Percentiles rank a stretch among this genome's conserved stretches.
Conservation (phyloP, 2,329 filamentous ascomycete genomes). For the Knufia petricola region DNA sequence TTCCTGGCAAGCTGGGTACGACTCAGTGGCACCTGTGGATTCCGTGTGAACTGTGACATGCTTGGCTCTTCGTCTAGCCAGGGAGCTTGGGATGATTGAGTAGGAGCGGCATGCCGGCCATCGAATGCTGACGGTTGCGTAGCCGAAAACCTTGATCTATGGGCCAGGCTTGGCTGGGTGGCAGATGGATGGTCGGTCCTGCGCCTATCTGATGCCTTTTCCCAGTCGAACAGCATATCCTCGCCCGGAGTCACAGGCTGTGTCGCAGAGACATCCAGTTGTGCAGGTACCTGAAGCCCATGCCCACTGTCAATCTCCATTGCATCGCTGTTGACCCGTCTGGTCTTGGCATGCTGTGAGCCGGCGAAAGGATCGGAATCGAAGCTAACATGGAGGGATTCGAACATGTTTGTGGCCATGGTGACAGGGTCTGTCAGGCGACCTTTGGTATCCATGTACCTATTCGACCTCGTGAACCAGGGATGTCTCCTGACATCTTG, state of each 20-base stretch:
- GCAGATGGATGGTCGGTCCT: constrained; percentile 39
- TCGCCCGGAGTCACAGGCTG: constrained; percentile 71
- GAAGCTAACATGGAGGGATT: constrained; percentile 82
- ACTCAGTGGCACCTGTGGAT: constrained; percentile 66
- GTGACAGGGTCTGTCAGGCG: constrained; percentile 67
- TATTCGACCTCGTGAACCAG: constrained; percentile 83
- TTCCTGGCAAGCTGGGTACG: constrained; percentile 80
- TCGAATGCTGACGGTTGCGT: constrained; percentile 37
- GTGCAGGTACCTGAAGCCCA: constrained; percentile 23
- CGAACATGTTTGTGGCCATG: constrained; percentile 90
- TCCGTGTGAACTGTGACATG: constrained; percentile 70
- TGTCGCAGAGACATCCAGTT: constrained; percentile 59
- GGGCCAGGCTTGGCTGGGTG: constrained; percentile 15
- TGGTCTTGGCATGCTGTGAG: constrained; percentile 29
- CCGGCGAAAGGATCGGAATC: constrained; percentile 53
- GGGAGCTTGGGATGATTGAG: constrained; percentile 28
- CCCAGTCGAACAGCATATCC: constrained; percentile 79
- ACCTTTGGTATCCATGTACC: constrained; percentile 64
- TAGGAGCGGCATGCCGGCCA: constrained; percentile 11
- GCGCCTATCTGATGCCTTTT: constrained; percentile 47
- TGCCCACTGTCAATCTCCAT: constrained; percentile 60
- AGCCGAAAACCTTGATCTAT: constrained; percentile 26
- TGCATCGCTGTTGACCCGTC: constrained; percentile 34
- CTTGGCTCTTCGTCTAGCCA: constrained; percentile 75
- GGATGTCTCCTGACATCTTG: constrained; percentile 80